Evolutionary conservation across 2,329 filamentous ascomycete species (phyloP).

Genomic region (Fusarium heterosporum): DNA sequence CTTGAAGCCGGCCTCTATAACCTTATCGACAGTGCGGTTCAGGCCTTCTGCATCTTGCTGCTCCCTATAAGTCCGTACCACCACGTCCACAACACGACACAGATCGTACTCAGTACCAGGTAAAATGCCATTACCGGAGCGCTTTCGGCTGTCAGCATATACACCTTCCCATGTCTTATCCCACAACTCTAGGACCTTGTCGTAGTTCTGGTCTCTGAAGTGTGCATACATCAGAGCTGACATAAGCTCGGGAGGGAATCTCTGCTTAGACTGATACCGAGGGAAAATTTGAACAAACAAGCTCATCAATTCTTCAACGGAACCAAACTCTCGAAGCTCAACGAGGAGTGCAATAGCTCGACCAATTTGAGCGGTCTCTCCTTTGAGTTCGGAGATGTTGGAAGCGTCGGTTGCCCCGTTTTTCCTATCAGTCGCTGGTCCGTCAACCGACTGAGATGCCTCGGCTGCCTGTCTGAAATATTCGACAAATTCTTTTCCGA

Average conservation of each 20-base stretch:
- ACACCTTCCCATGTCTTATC: constrained; percentile 66
- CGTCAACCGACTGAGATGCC: constrained; percentile 3
- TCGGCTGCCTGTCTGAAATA: constrained; percentile 45
- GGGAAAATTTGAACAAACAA: constrained; percentile 61
- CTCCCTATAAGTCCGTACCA: constrained; percentile 60
- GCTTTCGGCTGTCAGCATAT: constrained; percentile 50
- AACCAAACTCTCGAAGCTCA: constrained; percentile 59
- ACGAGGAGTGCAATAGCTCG: constrained; percentile 52
- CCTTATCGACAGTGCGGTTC: constrained; percentile 62
- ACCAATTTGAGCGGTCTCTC: constrained; percentile 48
- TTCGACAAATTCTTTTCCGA: constrained; percentile 48
- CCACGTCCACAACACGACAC: constrained; percentile 60
- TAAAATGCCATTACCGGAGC: constrained; percentile 51
- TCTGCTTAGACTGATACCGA: constrained; percentile 47
- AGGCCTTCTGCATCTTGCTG: constrained; percentile 60
- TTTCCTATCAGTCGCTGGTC: not conserved
- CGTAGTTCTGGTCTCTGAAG: constrained; percentile 66
- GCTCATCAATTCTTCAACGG: constrained; percentile 68
- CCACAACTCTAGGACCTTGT: constrained; percentile 76
- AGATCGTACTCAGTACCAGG: constrained; percentile 65
- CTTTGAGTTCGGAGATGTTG: constrained; percentile 41
- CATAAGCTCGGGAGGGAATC: constrained; percentile 67
- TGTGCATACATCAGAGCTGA: constrained; percentile 76
- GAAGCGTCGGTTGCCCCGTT: constrained; percentile 11
- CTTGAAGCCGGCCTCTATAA: constrained; percentile 75